Conservation (phyloP, 2,329 filamentous ascomycete genomes). For the Thermothelomyces thermophilus region DNA sequence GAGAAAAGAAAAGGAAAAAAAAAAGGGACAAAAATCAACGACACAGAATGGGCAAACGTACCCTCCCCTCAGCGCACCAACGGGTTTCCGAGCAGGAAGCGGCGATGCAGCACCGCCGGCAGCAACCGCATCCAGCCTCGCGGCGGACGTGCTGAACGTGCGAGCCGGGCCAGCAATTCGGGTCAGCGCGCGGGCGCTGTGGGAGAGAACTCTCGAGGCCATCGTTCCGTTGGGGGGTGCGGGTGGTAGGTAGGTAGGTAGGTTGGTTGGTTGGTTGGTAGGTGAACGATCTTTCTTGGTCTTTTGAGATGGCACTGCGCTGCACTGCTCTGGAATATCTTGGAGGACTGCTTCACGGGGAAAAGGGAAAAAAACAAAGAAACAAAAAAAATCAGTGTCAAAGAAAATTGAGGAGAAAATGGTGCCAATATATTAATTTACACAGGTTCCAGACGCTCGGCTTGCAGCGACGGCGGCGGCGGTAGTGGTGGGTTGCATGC, state of each 20-base stretch:
- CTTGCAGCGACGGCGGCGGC: neutral
- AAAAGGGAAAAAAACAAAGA: neutral
- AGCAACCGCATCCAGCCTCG: constrained; percentile 35
- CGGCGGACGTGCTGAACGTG: constrained; percentile 46
- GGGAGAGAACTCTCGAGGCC: constrained; percentile 41
- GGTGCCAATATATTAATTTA: neutral
- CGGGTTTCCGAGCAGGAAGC: constrained; percentile 50
- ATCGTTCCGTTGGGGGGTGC: constrained; percentile 30
- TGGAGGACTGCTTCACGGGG: neutral
- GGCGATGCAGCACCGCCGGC: constrained; percentile 31
- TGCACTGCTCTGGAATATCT: neutral
- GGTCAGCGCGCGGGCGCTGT: constrained; percentile 29
- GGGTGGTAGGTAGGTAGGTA: no score
- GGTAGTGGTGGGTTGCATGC: constrained; percentile 3
- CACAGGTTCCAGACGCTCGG: neutral
- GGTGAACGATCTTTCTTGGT: no score
- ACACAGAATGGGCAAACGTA: no score
- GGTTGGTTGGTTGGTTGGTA: no score
- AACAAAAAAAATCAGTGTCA: no score
- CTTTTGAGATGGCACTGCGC: no score
- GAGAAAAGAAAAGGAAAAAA: no score
- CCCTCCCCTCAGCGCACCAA: constrained; percentile 57
- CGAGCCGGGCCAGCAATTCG: constrained; percentile 31
- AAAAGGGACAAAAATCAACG: no score
- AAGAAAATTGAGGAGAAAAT: neutral